Percentiles rank a stretch among this genome's conserved stretches.
Conservation (phyloP, 1,284 basidiomycete genomes). For the Inonotus hispidus region DNA sequence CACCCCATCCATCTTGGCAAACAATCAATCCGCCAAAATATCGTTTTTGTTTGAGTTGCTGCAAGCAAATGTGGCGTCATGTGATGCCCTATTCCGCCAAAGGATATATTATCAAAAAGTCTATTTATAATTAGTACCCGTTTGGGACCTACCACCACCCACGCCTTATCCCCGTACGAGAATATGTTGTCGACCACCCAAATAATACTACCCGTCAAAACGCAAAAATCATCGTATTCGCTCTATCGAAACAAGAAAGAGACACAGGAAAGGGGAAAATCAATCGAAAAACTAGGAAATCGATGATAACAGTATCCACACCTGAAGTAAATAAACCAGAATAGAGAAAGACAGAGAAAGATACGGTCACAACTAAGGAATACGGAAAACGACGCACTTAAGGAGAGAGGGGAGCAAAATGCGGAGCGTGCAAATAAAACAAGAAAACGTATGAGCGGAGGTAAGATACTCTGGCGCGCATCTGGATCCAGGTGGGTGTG, state of each 20-base stretch:
- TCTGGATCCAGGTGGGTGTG: not conserved
- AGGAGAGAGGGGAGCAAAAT: not conserved
- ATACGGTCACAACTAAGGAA: no score
- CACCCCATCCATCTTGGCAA: no score
- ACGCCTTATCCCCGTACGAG: no score
- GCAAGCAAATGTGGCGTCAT: no score
- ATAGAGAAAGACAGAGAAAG: not conserved
- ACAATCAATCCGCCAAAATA: no score
- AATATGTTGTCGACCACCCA: no score
- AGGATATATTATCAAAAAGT: not conserved
- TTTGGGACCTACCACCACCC: no score
- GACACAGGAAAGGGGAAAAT: not conserved
- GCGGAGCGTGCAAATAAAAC: not conserved
- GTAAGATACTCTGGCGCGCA: not conserved
- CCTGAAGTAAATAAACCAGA: conserved; percentile 1
- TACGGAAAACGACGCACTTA: not conserved
- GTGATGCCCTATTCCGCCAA: no score
- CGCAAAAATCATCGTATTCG: not conserved
- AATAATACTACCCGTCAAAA: not conserved
- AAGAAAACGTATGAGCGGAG: not conserved
- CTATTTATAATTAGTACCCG: not conserved
- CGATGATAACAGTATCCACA: not conserved
- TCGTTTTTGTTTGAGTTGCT: no score
- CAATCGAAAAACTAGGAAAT: not conserved
- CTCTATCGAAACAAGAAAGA: not conserved